Evolutionary conservation across 305 asterid species (phyloP), one percentile per base, ranked within the genome.

Genomic region (Stenogyne calaminthoides): DNA sequence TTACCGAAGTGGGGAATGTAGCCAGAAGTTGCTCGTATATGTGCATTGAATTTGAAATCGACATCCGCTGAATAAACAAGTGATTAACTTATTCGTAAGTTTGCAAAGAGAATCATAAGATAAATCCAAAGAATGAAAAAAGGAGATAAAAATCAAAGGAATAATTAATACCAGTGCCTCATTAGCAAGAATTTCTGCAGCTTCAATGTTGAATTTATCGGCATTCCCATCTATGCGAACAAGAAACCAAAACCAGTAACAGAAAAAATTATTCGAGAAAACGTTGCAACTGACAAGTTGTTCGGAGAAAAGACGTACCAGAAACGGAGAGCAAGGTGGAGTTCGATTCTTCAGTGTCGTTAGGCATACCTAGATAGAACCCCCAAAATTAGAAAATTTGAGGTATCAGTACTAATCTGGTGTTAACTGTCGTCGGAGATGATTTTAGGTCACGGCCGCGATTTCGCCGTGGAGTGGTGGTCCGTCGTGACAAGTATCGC

Each of bases 1-100:
- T 80, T 75, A 94, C 99, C 81, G 95, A 85, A 55, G 98, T 91
- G 22, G 99, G 99, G 69, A 79, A 94, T 7, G 88, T 84, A 70
- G 95, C 83, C 56, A 94, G 74, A 60, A 94, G 98, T 69, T 88
- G 91, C 80, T 94, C 99, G 52, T 94, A 94, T 59, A 90, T 76
- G 9, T 93, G 92, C 78, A 84, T 86, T 49, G 98, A 95, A 42
- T 88, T 95, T 3, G 93, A 77, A 34, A 92, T 86, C 34, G 95
- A 90, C 83, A 84, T 62, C 29, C 86, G 91, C 99, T 94, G 86
- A 75, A 77, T 6, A 12, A 74, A 60, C 63, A 71, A 74, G 47
- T 44, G 39, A 56, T 19, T 1, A 72, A 40, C 5, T 19, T 14
- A 59, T 32, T 60, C 16, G 52, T 11, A 60, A 61, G 56, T 69